phyloP scores from a whole-genome alignment of 176 grass and related monocot genomes.

The Triticum turgidum region DNA sequence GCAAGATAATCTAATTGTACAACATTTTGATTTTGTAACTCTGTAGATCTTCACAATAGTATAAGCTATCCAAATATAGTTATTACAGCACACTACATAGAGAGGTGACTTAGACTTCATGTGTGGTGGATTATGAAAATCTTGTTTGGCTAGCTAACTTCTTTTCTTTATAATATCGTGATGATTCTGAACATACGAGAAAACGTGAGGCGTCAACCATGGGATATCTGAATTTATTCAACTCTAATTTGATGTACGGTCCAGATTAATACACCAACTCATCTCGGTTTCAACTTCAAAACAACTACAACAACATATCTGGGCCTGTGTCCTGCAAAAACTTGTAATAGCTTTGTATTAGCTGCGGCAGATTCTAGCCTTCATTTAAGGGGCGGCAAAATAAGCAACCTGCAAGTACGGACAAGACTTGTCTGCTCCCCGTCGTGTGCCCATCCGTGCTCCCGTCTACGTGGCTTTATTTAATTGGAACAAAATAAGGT shows the following conservation, averaged over 20 bases:
- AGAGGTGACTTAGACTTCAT: not conserved
- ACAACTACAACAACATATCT: not conserved
- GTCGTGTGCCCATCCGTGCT: too few species aligned
- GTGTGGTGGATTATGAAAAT: not conserved
- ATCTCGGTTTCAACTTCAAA: not conserved
- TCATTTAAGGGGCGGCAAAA: too few species aligned
- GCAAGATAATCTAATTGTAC: not conserved
- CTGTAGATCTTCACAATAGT: not conserved
- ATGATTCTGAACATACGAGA: not conserved
- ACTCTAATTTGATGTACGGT: not conserved
- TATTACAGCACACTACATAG: not conserved
- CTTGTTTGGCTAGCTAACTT: not conserved
- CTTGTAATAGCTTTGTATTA: not conserved
- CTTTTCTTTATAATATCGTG: not conserved
- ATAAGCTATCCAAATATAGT: not conserved
- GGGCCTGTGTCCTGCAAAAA: not conserved
- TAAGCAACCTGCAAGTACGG: not conserved
- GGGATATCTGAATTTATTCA: not conserved
- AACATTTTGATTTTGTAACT: not conserved
- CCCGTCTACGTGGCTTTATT: too few species aligned
- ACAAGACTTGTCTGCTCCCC: too few species aligned
- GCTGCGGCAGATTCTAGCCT: not conserved
- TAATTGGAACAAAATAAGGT: too few species aligned
- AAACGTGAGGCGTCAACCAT: not conserved
- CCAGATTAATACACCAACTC: not conserved